A percentile compares a stretch with the other conserved stretches of the same genome.
Evolutionary conservation across 176 grass and related monocot genomes (phyloP).

Genomic region (Alopecurus myosuroides): DNA sequence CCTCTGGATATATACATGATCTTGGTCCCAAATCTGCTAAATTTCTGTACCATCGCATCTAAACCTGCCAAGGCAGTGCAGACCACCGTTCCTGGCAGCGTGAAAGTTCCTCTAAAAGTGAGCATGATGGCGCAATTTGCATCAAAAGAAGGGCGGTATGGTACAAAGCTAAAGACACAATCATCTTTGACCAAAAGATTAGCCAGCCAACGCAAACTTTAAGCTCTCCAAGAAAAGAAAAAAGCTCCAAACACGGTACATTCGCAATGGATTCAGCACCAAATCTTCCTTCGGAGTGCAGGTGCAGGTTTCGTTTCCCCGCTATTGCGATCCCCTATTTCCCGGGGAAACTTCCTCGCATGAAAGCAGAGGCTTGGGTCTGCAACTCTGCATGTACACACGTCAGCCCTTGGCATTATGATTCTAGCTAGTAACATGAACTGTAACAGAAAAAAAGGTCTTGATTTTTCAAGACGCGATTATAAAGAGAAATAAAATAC

Average conservation of each 20-base stretch:
- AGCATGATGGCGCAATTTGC: neutral
- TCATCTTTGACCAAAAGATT: conserved; percentile 27
- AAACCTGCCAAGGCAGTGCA: neutral
- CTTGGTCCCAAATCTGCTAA: neutral
- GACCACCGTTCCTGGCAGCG: neutral
- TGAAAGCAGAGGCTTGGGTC: neutral
- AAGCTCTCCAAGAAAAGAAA: neutral
- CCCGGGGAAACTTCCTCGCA: conserved; percentile 7
- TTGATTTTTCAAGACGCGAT: neutral
- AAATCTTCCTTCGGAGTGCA: neutral
- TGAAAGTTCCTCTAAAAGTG: neutral
- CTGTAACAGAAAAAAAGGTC: neutral
- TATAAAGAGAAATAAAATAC: neutral
- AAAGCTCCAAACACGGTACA: conserved; percentile 1
- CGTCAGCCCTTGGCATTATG: neutral
- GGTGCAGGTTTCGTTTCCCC: neutral
- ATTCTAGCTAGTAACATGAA: neutral
- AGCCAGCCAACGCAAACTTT: neutral
- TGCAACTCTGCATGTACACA: neutral
- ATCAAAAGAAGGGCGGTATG: conserved; percentile 12
- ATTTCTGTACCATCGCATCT: neutral
- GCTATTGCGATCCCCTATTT: neutral
- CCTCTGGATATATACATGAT: neutral
- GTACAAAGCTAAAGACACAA: conserved; percentile 19
- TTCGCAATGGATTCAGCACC: neutral